Base-by-base conservation (phyloP, 192 early-diverging fungal genomes). In the Backusella westeae region DNA sequence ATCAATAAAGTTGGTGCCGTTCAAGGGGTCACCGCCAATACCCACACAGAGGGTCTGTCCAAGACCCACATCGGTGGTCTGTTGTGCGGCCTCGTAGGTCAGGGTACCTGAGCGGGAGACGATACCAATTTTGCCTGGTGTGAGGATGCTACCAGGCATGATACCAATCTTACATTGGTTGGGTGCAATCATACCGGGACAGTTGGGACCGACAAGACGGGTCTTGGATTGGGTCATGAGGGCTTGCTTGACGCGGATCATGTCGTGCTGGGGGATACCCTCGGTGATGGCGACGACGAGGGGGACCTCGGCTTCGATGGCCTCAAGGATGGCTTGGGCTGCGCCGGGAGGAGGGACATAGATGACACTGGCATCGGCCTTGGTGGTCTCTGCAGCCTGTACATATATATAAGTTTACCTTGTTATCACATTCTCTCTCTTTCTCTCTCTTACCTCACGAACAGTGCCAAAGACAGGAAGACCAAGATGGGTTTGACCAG, bases 11-110 rank as follows among this genome's bases (percentile, higher is more conserved):
- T 99, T 99, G 79, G 97, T 97, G 63, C 98, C 98, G 84, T 98
- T 98, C 89, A 99, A 98, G 9, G 98, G 98, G 79, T 99, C 98
- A 72, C 98, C 98, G 66, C 98, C 98, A 85, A 99, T 99, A 74
- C 98, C 98, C 36, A 98, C 86, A 87, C 96, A 97, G 49, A 98
- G 87, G 15, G 96, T 93, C 87, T 99, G 98, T 42, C 98, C 98
- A 34, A 99, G 90, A 59, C 94, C 94, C 17, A 91, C 96, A 71
- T 92, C 89, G 1, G 98, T 98, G 7, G 98, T 99, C 87, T 99
- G 98, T 81, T 95, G 92, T 76, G 99, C 98, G 56, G 98, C 98
- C 83, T 99, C 98, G 82, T 99, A 99, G 59, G 98, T 99, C 72
- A 99, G 87, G 32, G 98, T 99, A 44, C 98, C 98, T 0, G 98